phyloP scores from a whole-genome alignment of 2,329 filamentous ascomycete genomes.

The Metarhizium sp. region DNA sequence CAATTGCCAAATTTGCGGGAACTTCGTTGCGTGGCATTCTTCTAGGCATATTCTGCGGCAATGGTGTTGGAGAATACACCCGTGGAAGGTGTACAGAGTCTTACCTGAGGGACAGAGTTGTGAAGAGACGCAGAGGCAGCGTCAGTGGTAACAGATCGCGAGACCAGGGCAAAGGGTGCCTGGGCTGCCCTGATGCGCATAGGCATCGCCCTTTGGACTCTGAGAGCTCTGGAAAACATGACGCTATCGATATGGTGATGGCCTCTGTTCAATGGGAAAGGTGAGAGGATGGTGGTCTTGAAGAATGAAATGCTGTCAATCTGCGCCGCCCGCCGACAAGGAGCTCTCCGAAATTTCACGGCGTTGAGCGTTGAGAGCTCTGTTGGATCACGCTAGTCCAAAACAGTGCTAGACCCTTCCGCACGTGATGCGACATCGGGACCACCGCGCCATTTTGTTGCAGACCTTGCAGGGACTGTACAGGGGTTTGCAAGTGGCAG shows the following conservation, averaged over 20 bases:
- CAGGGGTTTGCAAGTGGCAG: neutral
- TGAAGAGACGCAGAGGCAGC: slow-evolving; percentile 86
- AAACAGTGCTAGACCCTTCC: slow-evolving; percentile 12
- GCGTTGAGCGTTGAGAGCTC: slow-evolving; percentile 32
- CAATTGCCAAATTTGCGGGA: neutral
- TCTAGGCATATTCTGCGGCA: neutral
- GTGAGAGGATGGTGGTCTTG: slow-evolving; percentile 12
- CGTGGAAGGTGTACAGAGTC: slow-evolving; percentile 6
- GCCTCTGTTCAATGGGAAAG: slow-evolving; percentile 22
- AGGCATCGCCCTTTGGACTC: slow-evolving; percentile 50
- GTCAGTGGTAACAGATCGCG: slow-evolving; percentile 85
- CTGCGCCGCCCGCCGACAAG: slow-evolving; percentile 13
- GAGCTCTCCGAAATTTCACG: slow-evolving; percentile 34
- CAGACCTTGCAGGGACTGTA: neutral
- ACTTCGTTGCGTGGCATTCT: neutral
- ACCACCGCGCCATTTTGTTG: neutral
- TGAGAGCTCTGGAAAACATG: slow-evolving; percentile 66
- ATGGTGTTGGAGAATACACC: neutral
- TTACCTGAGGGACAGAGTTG: slow-evolving; percentile 51
- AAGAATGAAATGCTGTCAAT: slow-evolving; percentile 16
- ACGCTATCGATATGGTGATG: slow-evolving; percentile 18
- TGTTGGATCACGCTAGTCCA: slow-evolving; percentile 28
- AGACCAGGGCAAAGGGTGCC: slow-evolving; percentile 35
- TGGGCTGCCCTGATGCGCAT: slow-evolving; percentile 38
- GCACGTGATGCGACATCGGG: slow-evolving; percentile 16